A percentile compares a stretch with the other conserved stretches of the same genome.
Evolutionary conservation across 1,139 yeast genomes (phyloP).

Genomic region (Taiozyma sp.): DNA sequence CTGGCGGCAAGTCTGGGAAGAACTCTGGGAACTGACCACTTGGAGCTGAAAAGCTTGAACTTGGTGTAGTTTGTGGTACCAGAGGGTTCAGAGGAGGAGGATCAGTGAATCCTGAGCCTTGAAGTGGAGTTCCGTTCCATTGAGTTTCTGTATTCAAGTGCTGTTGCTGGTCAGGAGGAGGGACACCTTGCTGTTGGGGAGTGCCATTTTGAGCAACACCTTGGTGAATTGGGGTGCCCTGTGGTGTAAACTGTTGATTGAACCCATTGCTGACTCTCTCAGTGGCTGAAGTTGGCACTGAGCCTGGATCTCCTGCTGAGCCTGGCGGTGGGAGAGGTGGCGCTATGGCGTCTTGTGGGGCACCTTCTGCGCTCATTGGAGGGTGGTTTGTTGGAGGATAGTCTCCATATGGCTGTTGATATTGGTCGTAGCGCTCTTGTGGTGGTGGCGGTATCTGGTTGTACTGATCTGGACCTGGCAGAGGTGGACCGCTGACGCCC

Average conservation of each 20-base stretch:
- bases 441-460: background rate
- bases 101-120: background rate
- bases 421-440: background rate
- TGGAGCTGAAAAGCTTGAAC: background rate
- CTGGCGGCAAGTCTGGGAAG: conserved; percentile 2
- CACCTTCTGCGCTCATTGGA: background rate
- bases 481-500: background rate
- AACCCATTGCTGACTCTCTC: background rate
- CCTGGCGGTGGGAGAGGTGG: background rate
- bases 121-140: background rate
- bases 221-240: background rate
- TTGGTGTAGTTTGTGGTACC: background rate
- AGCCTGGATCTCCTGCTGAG: background rate
- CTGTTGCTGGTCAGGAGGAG: background rate
- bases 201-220: background rate
- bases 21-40: background rate
- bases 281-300: background rate
- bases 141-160: background rate
- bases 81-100: background rate
- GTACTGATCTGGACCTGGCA: background rate
- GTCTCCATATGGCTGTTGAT: background rate
- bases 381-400: background rate
- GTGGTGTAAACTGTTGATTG: background rate
- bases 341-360: background rate
- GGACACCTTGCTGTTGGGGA: background rate